Base-by-base conservation (phyloP, 495 filamentous ascomycete species). In the Trypethelium eluteriae region DNA sequence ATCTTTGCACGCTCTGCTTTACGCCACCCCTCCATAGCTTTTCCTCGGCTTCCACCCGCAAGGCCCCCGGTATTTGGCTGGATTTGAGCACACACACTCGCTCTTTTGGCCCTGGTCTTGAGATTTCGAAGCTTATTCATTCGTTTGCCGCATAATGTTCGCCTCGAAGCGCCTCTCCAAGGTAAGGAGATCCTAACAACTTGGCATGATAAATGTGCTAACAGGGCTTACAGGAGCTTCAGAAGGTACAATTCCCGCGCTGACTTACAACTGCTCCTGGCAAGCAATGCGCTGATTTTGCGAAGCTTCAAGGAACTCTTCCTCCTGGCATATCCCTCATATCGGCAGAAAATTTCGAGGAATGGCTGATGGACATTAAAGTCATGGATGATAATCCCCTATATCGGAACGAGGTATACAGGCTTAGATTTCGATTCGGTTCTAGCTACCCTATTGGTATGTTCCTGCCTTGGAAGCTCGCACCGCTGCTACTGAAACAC, bases 311-410 rank as follows among this genome's bases (percentile, higher is more conserved):
- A 39, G 72, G 68, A 61, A 68, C 73, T 63, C 70, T 76, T 38
- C 75, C 79, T 2, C 78, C 78, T 0, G 94, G 94, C 62, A 94
- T 99, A 71, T 79, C 81, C 63, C 84, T 97, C 62, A 88, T 91
- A 62, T 84, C 86, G 47, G 86, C 91, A 35, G 88, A 94, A 38
- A 86, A 91, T 73, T 83, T 97, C 39, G 83, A 89, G 71, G 87
- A 95, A 81, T 99, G 95, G 95, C 81, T 87, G 34, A 86, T 99
- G 78, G 94, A 99, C 74, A 96, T 99, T 67, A 77, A 82, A 64
- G 92, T 99, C 47, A 83, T 98, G 2, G 93, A 97, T 75, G 80
- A 86, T 66, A 99, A 99, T 72, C 93, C 94, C 14, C 78, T 99
- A 50, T 99, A 99, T 77, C 77, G 81, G 18, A 81, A 85, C 75